Evolutionary conservation across 2,329 filamentous ascomycete genomes (phyloP), one percentile per base, ranked within the genome.

Genomic region (Niveomyces coronatus): DNA sequence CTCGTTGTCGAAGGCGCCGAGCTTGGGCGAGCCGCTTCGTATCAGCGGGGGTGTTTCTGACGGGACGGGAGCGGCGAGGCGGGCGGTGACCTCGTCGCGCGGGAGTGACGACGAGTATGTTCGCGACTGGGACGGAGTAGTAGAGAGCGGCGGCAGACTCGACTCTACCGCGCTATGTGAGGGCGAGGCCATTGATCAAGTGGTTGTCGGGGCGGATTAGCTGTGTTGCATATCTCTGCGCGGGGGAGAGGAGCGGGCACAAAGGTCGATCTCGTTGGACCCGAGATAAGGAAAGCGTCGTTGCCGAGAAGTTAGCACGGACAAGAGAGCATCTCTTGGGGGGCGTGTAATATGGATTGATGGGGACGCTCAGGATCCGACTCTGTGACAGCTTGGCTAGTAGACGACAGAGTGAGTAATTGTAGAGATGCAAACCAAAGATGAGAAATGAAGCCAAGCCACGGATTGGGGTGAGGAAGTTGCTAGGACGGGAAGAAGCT

Each of bases 1-100:
- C 27, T 77, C 71, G 41, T 76, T 60, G 37, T 57, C 63, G 28
- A 48, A 15, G n/a, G 18, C 45, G 33, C 52, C 45, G 5, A 52
- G 48, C 22, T 47, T 45, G 35, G 58, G 58, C 17, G 60, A 62
- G 29, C 42, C 51, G 32, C 51, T 52, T 33, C 57, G 51, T 16
- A 65, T 62, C 39, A 41, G 20, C 16, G 44, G 40, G 9, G 57
- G 55, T 24, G 58, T 57, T 33, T 54, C 56, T 31, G 63, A 59
- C 20, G 65, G 64, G 15, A 76, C 61, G 22, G 74, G 75, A 19
- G 72, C 73, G 31, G 73, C 74, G 37, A 81, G 65, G 45, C 76
- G 69, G 41, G 76, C 76, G 36, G 71, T 81, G 33, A 71, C 63
- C 45, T 76, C 68, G 36, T 70, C 72, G 55, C 76, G 70, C 30